Base-by-base conservation (phyloP, 768 basidiomycete species). In the Ramaria rubella region DNA sequence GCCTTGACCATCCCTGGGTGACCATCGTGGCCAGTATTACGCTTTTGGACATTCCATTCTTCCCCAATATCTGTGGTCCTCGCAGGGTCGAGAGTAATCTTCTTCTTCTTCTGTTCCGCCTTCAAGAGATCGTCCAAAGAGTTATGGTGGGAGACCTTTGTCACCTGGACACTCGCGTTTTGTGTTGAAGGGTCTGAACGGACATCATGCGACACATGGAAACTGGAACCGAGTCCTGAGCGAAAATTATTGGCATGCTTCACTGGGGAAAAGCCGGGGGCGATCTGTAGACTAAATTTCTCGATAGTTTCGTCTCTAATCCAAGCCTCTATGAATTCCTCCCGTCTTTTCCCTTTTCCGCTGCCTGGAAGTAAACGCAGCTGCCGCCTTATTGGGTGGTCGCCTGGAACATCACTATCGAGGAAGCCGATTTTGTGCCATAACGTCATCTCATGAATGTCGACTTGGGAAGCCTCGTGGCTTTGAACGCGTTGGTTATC, bases 401-500 rank as follows among this genome's bases (percentile, higher is more conserved):
- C 31, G 7, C 9, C 30, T n/a, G n/a, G n/a, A 19, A 51, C 17
- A 26, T 19, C 21, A 27, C 12, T 31, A 21, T 24, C 21, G 19
- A 51, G 19, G 26, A 51, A 51, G 15, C 49, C 27, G 26, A 51
- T 51, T 27, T 27, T 51, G 27, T 51, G 31, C 49, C 49, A 51
- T 21, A 26, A 27, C 14, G 49, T 30, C 8, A 21, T 33, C 24
- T 26, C 49, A 27, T 51, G 2, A 15, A 51, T 51, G n/a, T 30
- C 27, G 6, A 51, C n/a, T n/a, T n/a, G n/a, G n/a, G n/a, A n/a
- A n/a, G n/a, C n/a, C n/a, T n/a, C n/a, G n/a, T n/a, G n/a, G n/a
- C n/a, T n/a, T n/a, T n/a, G n/a, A n/a, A n/a, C n/a, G n/a, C n/a
- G n/a, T n/a, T n/a, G n/a, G n/a, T n/a, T n/a, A n/a, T n/a, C n/a